Evolutionary conservation across 2,329 filamentous ascomycete genomes (phyloP), one percentile per base, ranked within the genome.

Genomic region (Ceratocystiopsis sp.): DNA sequence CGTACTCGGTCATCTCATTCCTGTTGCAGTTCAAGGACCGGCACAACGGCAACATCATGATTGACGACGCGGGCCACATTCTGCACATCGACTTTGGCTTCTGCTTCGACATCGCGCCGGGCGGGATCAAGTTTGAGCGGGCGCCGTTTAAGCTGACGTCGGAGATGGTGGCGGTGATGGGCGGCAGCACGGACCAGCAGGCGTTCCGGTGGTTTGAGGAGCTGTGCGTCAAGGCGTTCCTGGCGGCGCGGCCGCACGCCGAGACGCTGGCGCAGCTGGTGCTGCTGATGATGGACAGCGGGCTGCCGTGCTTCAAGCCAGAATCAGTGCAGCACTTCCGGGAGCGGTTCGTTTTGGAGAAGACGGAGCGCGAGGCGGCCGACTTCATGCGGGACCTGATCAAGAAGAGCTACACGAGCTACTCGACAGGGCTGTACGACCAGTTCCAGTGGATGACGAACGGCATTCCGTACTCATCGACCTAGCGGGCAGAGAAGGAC

Each of bases 121-220:
- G 91, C 40, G 91, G 93, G 47, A 86, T 98, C 55, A 89, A 87
- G 53, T 99, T 99, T 57, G 91, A 99, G 67, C 81, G 91, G 19
- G 91, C 91, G 0, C 91, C 91, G 0, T 99, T 99, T 71, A 99
- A 99, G 64, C 75, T 99, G 43, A 98, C 91, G 1, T 74, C 78
- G 9, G 91, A 99, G 59, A 98, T 98, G 93, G 73, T 98, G 46
- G 84, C 87, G n/a, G 91, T 99, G 53, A 96, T 99, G 89, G 89
- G 91, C 42, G 87, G 87, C 46, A 78, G 71, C 43, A 80, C 77
- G 3, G 78, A 81, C 37, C 83, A 87, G 42, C 89, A 96, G 60
- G 70, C 85, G 14, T 99, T 93, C 68, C 80, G 80, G 50, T 91
- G 84, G 75, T 99, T 99, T 54, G 91, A 98, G 62, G 89, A 95